A percentile compares a stretch with the other conserved stretches of the same genome.
phyloP scores from a whole-genome alignment of 164 flowering plant species.

The Umbellularia californica region DNA sequence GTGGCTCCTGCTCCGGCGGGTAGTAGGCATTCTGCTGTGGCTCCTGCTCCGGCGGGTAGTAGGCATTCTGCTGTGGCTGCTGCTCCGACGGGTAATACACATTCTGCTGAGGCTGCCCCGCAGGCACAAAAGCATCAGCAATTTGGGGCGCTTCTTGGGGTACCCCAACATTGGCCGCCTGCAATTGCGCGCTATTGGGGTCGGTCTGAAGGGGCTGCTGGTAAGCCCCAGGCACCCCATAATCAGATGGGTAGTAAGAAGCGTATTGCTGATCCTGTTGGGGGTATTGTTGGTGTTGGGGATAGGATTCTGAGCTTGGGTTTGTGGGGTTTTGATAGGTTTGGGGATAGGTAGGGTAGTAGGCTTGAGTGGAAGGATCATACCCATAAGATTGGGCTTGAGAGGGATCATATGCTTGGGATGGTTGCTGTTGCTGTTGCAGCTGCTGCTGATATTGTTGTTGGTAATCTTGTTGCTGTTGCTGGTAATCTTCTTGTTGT shows the following conservation, averaged over 20 bases:
- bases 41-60: background rate
- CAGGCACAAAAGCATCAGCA: background rate
- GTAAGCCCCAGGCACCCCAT: background rate
- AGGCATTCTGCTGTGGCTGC: no score
- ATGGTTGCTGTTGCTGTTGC: slow-evolving; percentile 19
- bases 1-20: background rate
- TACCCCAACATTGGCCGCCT: no score
- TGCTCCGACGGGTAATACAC: background rate
- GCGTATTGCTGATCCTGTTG: slow-evolving; percentile 13
- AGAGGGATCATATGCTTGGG: slow-evolving; percentile 27
- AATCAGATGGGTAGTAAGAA: slow-evolving; percentile 18
- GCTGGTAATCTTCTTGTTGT: slow-evolving; percentile 20
- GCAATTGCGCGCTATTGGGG: background rate
- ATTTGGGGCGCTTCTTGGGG: background rate
- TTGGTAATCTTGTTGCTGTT: slow-evolving; percentile 21
- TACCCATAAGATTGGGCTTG: slow-evolving; percentile 6
- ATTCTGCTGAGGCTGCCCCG: background rate
- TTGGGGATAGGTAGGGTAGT: slow-evolving; percentile 18
- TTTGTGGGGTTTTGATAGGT: no score
- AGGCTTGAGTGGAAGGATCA: slow-evolving; percentile 4
- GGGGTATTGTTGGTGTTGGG: slow-evolving; percentile 2
- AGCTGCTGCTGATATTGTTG: slow-evolving; percentile 21
- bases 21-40: background rate
- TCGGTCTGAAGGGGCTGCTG: background rate
- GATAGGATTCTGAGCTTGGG: background rate